These are phyloP conservation scores for Mycena maculata DNA, from an alignment of 768 basidiomycete genomes.

Conservation along the genomic window DNA sequence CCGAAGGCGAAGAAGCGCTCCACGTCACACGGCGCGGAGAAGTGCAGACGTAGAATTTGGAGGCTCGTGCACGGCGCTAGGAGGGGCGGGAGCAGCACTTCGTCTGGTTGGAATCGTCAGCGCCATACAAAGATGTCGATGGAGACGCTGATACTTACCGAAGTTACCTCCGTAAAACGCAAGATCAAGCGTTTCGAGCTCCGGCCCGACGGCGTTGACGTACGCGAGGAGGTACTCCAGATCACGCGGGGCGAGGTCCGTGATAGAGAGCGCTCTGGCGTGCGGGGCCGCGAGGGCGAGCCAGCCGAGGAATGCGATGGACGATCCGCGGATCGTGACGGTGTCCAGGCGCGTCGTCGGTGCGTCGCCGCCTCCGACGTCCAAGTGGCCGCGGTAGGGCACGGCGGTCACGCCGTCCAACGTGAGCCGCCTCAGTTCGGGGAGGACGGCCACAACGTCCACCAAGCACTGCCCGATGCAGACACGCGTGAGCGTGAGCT, in stretches of 20 bases:
- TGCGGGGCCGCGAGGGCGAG: slow-evolving; percentile 3
- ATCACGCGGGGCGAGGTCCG: slow-evolving; percentile 4
- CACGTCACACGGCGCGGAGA: background rate
- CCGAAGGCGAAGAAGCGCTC: slow-evolving; percentile 10
- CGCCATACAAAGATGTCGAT: background rate
- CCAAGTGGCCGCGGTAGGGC: background rate
- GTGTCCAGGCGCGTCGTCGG: background rate
- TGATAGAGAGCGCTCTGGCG: background rate
- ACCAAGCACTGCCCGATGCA: slow-evolving; percentile 7
- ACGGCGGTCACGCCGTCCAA: slow-evolving; percentile 18
- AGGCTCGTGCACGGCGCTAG: background rate
- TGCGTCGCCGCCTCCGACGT: background rate
- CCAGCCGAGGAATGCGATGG: slow-evolving; percentile 26
- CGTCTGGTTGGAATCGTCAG: background rate
- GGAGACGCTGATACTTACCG: background rate
- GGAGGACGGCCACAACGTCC: background rate
- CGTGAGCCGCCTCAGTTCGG: slow-evolving; percentile 7
- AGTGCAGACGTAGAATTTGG: background rate
- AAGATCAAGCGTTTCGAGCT: slow-evolving; percentile 16
- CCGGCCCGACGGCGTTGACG: background rate
- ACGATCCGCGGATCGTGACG: slow-evolving; percentile 7
- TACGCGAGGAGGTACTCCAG: slow-evolving; percentile 12
- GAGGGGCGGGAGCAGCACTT: background rate
- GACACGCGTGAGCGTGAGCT: slow-evolving; percentile 18
- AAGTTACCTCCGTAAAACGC: background rate